These are phyloP conservation scores for Scutellospora calospora DNA, from an alignment of 371 early-diverging fungal species.

Conservation along the genomic window DNA sequence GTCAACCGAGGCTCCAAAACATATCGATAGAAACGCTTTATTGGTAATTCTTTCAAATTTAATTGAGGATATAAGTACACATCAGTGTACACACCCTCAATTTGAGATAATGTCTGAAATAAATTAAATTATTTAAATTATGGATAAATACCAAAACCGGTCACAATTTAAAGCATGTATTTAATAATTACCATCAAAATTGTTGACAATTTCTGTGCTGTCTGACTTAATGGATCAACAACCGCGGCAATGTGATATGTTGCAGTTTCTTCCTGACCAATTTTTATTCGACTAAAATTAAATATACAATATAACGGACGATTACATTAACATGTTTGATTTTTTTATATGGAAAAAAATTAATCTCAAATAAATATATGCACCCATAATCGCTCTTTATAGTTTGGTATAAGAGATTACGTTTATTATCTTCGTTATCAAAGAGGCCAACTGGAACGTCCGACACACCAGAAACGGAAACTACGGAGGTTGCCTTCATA, in stretches of 20 bases:
- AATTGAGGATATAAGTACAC: slow-evolving; percentile 68
- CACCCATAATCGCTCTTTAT: slow-evolving; percentile 9
- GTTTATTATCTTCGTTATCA: slow-evolving; percentile 14
- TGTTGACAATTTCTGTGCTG: slow-evolving; percentile 79
- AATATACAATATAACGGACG: neutral
- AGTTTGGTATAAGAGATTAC: neutral
- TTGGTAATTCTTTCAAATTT: slow-evolving; percentile 66
- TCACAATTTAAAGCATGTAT: neutral
- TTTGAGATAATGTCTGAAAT: slow-evolving; percentile 56
- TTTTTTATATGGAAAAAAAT: no score
- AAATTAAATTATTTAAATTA: neutral
- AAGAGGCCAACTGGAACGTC: slow-evolving; percentile 35
- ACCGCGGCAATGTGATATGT: slow-evolving; percentile 70
- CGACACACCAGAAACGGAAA: slow-evolving; percentile 18
- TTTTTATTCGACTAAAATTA: slow-evolving; percentile 47
- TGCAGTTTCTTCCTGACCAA: slow-evolving; percentile 54
- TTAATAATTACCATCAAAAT: slow-evolving; percentile 59
- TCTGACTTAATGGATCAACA: slow-evolving; percentile 79
- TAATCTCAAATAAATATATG: neutral
- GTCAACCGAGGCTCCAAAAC: slow-evolving; percentile 69
- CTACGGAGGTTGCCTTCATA: slow-evolving; percentile 17
- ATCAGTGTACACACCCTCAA: slow-evolving; percentile 70
- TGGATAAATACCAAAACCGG: neutral
- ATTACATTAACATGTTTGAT: no score
- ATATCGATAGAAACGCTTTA: slow-evolving; percentile 91